Conservation (phyloP, 1,284 basidiomycete species). For the Tilletia indica region DNA sequence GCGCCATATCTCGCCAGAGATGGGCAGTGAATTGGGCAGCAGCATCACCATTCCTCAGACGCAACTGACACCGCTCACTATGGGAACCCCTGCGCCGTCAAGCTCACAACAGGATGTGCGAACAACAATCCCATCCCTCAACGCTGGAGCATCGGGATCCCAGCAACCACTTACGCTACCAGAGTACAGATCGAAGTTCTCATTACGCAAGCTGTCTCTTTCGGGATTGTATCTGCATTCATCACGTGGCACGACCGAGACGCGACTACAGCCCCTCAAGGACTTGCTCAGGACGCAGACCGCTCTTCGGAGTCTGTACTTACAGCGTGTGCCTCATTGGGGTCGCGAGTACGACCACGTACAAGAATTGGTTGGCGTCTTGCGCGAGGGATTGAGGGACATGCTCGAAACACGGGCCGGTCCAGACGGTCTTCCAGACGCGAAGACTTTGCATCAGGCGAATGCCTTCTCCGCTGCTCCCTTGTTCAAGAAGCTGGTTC, state of each 20-base stretch:
- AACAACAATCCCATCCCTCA: neutral
- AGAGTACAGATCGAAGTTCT: neutral
- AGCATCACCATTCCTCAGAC: no score
- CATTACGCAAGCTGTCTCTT: neutral
- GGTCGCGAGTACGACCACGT: neutral
- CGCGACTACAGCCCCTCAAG: neutral
- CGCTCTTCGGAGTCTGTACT: slow-evolving; percentile 4
- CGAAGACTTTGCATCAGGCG: neutral
- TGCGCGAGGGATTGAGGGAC: neutral
- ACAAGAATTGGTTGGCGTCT: neutral
- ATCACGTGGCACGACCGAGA: neutral
- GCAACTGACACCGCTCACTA: no score
- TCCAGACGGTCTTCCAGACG: neutral
- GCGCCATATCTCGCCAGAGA: no score
- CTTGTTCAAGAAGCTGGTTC: slow-evolving; percentile 3
- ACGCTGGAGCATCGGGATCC: no score
- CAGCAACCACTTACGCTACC: neutral
- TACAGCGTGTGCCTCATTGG: slow-evolving; percentile 7
- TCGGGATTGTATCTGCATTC: neutral
- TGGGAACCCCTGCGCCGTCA: no score
- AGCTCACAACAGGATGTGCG: neutral
- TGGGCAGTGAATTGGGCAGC: no score
- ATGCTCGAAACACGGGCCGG: slow-evolving; percentile 1
- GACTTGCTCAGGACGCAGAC: neutral
- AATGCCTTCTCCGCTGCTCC: neutral